Conservation (phyloP, 306 rosid species). For the Gillenia trifoliata region DNA sequence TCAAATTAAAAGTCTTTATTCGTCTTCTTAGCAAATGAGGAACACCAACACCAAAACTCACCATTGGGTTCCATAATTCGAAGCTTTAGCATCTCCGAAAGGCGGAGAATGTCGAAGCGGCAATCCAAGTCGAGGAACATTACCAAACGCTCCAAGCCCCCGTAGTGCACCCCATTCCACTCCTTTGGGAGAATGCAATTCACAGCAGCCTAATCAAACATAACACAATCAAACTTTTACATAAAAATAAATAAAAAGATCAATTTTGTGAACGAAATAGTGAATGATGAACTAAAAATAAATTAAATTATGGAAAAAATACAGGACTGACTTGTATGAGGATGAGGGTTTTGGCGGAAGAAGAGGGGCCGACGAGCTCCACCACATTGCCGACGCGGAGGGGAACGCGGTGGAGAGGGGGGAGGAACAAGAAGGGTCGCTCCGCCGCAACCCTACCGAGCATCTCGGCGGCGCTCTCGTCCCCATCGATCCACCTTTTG, state of each 20-base stretch:
- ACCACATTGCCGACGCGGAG: conserved; percentile 78
- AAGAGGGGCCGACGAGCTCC: conserved; percentile 75
- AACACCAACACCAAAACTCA: conserved; percentile 11
- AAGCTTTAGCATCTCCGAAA: conserved; percentile 52
- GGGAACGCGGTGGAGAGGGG: conserved; percentile 77
- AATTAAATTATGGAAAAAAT: not conserved
- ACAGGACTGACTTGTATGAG: conserved; percentile 44
- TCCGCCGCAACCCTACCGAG: conserved; percentile 46
- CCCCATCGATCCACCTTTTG: conserved; percentile 49
- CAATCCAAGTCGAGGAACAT: conserved; percentile 79
- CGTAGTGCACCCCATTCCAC: conserved; percentile 65
- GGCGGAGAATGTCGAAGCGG: conserved; percentile 59
- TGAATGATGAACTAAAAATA: not conserved
- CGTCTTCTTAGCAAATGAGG: not conserved
- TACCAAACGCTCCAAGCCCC: conserved; percentile 56
- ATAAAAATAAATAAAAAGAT: not conserved
- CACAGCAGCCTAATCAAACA: conserved; percentile 44
- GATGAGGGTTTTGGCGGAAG: conserved; percentile 79
- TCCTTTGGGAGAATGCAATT: conserved; percentile 67
- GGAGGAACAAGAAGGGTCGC: conserved; percentile 53
- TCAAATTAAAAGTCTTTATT: not conserved
- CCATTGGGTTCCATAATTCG: conserved; percentile 45
- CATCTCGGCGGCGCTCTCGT: conserved; percentile 62
- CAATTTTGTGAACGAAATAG: not conserved
- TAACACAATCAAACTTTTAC: not conserved